These are phyloP conservation scores for Heterobasidion parviporum DNA, from an alignment of 1,284 basidiomycete species.

Conservation along the genomic window DNA sequence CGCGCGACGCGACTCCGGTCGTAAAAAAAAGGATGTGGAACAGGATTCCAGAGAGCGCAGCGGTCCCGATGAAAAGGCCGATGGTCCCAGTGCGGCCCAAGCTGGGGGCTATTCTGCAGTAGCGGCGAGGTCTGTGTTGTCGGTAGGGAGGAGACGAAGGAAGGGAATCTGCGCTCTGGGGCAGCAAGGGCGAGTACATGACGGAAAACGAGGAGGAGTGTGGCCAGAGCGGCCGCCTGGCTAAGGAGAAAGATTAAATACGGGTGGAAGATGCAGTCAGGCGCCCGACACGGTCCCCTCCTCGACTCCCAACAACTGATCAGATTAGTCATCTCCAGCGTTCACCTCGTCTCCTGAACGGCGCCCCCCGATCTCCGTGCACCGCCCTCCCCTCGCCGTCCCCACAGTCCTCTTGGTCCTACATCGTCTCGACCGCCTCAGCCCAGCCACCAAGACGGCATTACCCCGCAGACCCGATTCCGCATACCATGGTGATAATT, in stretches of 20 bases:
- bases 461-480: too few relatives aligned
- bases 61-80: conserved; percentile 3
- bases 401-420: too few relatives aligned
- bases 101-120: neutral
- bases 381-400: too few relatives aligned
- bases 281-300: too few relatives aligned
- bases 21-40: conserved; percentile 6
- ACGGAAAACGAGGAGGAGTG: neutral
- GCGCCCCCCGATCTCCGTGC: too few relatives aligned
- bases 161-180: neutral
- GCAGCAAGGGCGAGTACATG: neutral
- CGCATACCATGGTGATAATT: too few relatives aligned
- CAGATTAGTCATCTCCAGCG: too few relatives aligned
- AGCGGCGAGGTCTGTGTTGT: conserved; percentile 1
- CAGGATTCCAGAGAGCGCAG: conserved; percentile 5
- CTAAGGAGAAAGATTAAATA: neutral
- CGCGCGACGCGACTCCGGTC: neutral
- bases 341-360: too few relatives aligned
- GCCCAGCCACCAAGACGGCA: too few relatives aligned
- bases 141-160: neutral
- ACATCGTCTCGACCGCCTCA: too few relatives aligned
- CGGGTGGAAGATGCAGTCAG: neutral
- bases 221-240: neutral
- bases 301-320: too few relatives aligned
- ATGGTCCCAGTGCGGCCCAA: neutral